Evolutionary conservation across 139 green algal genomes (phyloP).

Genomic region (Spirogloea muscicola): DNA sequence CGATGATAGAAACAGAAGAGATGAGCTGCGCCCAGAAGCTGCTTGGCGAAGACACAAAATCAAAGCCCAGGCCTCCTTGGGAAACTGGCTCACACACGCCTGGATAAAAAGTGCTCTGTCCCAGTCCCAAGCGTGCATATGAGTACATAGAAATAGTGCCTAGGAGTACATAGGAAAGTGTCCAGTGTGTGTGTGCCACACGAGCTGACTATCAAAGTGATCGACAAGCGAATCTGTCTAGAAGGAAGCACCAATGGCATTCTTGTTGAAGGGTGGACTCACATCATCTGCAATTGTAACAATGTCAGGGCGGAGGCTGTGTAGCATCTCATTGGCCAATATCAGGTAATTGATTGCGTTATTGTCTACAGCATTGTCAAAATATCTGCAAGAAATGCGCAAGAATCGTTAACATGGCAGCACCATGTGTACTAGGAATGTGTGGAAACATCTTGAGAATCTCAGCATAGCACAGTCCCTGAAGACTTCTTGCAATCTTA

Average conservation of each 20-base stretch:
- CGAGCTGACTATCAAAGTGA: background rate
- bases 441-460: too few relatives aligned
- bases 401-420: too few relatives aligned
- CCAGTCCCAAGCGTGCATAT: background rate
- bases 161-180: constrained; percentile 54
- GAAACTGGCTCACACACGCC: constrained; percentile 74
- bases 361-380: constrained; percentile 60
- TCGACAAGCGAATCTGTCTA: background rate
- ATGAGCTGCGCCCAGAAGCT: constrained; percentile 96
- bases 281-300: constrained; percentile 92
- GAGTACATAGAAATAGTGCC: background rate
- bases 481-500: too few relatives aligned
- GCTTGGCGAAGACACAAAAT: constrained; percentile 95
- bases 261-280: constrained; percentile 31
- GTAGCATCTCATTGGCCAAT: constrained; percentile 89
- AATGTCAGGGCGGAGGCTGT: constrained; percentile 81
- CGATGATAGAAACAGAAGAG: constrained; percentile 55
- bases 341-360: constrained; percentile 88
- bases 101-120: constrained; percentile 53
- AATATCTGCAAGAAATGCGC: constrained; percentile 29
- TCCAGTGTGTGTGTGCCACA: background rate
- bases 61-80: constrained; percentile 93
- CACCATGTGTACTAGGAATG: too few relatives aligned
- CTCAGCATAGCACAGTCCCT: too few relatives aligned
- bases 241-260: background rate